Conservation (phyloP, 2,329 filamentous ascomycete species). For the Geosmithia putterillii region DNA sequence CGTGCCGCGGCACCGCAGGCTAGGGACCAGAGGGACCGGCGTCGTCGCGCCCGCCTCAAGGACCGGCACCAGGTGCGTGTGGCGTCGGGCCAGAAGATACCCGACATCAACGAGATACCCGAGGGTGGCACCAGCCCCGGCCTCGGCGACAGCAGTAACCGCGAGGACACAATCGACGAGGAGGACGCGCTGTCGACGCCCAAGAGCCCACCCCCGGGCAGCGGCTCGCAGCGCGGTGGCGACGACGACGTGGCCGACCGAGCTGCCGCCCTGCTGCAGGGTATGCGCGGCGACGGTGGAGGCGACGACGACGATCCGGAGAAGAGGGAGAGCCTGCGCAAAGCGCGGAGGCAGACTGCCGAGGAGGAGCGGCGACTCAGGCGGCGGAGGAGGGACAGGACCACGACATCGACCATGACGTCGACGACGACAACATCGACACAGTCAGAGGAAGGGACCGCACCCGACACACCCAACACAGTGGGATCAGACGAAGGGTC, state of each 20-base stretch:
- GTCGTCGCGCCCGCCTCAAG: conserved; percentile 77
- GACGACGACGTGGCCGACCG: conserved; percentile 73
- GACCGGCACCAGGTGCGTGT: conserved; percentile 83
- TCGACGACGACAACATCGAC: conserved; percentile 23
- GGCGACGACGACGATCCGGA: conserved; percentile 35
- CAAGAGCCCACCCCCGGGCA: conserved; percentile 35
- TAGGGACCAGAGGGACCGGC: conserved; percentile 77
- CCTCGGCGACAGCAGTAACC: conserved; percentile 18
- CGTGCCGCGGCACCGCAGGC: conserved; percentile 85
- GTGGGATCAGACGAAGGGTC: background rate
- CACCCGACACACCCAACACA: conserved; percentile 1
- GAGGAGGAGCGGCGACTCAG: conserved; percentile 64
- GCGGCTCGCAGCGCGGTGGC: conserved; percentile 27
- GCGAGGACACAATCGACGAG: conserved; percentile 27
- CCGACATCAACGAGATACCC: conserved; percentile 50
- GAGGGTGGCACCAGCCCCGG: conserved; percentile 33
- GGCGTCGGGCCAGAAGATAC: conserved; percentile 80
- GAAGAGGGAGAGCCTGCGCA: conserved; percentile 49
- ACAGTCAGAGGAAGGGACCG: conserved; percentile 4
- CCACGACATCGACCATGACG: conserved; percentile 10
- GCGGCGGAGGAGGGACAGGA: conserved; percentile 53
- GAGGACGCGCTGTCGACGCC: conserved; percentile 26
- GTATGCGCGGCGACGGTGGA: conserved; percentile 60
- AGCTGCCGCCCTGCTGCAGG: conserved; percentile 72
- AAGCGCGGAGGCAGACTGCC: conserved; percentile 54